Evolutionary conservation across 2,329 filamentous ascomycete species (phyloP), one percentile per base, ranked within the genome.

Genomic region (Didymella pinodella): DNA sequence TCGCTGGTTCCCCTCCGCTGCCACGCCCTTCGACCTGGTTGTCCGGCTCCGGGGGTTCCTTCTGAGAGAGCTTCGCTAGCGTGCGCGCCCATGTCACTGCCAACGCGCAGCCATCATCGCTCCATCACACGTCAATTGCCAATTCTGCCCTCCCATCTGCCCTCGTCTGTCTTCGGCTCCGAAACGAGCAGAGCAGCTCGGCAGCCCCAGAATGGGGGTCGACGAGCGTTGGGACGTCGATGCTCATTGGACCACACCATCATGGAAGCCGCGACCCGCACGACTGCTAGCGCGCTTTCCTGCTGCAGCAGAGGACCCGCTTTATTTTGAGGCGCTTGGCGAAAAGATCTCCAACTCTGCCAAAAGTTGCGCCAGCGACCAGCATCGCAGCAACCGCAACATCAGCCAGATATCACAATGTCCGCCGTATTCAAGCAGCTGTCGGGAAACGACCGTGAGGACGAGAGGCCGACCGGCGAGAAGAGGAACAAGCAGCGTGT

Each of bases 401-500:
- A 52, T 22, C 62, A 56, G 52, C 59, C 50, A 46, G 28, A 41
- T 48, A 38, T 54, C 66, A 67, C 65, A 57, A 86, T 86, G 84
- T 81, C 84, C 32, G 77, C 84, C 31, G 83, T 86, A 56, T 86
- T 86, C 80, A 85, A 85, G 65, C 81, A 83, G 1, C 74, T 86
- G 36, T 82, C 81, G 7, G 80, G 79, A 48, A 65, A 72, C 4
- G 75, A 77, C 64, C 56, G 56, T 18, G 68, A 71, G 49, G 78
- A 77, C 41, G 71, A 75, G 41, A 74, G 73, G 60, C 69, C 70
- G 10, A 65, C 73, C 14, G 71, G 63, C 2, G 73, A 70, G 59
- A 74, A 67, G 60, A 79, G 77, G 64, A 83, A 81, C 68, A 75
- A 77, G 60, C 82, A 84, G 68, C 80, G 93, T 71, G 91, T 98